Evolutionary conservation across 1,284 basidiomycete species (phyloP), one percentile per base, ranked within the genome.

Genomic region (Fomitopsis palustris): DNA sequence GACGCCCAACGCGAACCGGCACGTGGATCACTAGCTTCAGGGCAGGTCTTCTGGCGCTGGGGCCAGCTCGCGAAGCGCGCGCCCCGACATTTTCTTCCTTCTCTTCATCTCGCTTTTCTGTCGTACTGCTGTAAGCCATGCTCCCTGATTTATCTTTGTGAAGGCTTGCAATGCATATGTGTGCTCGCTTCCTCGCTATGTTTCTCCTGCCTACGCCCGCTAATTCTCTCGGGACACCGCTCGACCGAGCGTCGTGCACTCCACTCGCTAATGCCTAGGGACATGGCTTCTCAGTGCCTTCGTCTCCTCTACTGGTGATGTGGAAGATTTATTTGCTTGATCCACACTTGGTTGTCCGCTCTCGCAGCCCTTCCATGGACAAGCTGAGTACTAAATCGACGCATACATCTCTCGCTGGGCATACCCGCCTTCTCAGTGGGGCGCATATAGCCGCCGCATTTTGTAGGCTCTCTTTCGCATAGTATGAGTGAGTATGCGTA

Each of bases 381-480:
- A 62, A 53, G n/a, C 67, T 61, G 67, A 70, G 70, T 70, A 72
- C 70, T 72, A 70, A 70, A 67, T 58, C 64, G 65, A 57, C 54
- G 67, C 63, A 33, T 17, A 69, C 66, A 69, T 58, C 27, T n/a
- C 19, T 17, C 41, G 33, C 31, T 45, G 21, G 4, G 19, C 25
- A 12, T n/a, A 1, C 49, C 39, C 27, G 9, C 21, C 14, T 39
- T 54, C 35, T 9, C 10, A 81, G 72, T 4, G 73, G 72, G 19
- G 66, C 77, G 29, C 82, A 72, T 10, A 68, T 70, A 5, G 64
- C 73, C 19, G 31, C 31, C n/a, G n/a, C n/a, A n/a, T n/a, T n/a
- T n/a, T n/a, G n/a, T n/a, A 33, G 12, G 31, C 12, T 33, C 31
- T 33, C 8, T 14, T 37, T 37, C 12, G 6, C 3, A 10, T 37